A percentile compares a stretch with the other conserved stretches of the same genome.
Conservation (phyloP, 1,284 basidiomycete species). For the Mycena sp. region DNA sequence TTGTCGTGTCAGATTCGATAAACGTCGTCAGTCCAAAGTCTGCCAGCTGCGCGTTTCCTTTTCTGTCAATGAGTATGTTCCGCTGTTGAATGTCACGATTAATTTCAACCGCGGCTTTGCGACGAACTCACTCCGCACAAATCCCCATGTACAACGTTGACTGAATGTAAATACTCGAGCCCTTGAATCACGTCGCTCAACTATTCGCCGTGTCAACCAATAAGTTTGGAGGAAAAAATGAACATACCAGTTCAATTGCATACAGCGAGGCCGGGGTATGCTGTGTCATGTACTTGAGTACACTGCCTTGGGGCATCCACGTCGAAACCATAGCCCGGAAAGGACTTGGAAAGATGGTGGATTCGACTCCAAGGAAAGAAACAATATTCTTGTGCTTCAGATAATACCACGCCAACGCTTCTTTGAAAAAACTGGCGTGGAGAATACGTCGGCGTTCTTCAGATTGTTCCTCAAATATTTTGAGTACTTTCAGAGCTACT, state of each 20-base stretch:
- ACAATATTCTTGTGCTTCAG: slow-evolving; percentile 22
- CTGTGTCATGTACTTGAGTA: slow-evolving; percentile 16
- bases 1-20: neutral
- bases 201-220: neutral
- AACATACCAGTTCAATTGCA: slow-evolving; percentile 16
- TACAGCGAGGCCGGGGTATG: neutral
- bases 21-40: slow-evolving; percentile 14
- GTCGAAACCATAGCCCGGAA: slow-evolving; percentile 14
- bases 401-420: slow-evolving; percentile 25
- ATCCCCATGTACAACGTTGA: neutral
- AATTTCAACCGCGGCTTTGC: neutral
- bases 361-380: neutral
- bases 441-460: neutral
- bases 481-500: slow-evolving; percentile 23
- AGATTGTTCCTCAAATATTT: slow-evolving; percentile 7
- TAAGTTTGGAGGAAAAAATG: neutral
- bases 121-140: neutral
- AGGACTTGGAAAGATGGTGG: slow-evolving; percentile 14
- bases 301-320: slow-evolving; percentile 19
- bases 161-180: slow-evolving; percentile 10
- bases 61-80: slow-evolving; percentile 19
- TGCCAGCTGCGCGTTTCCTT: slow-evolving; percentile 4
- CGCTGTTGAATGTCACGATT: slow-evolving; percentile 7
- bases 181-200: slow-evolving; percentile 1
- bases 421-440: neutral